Percentiles rank a stretch among this genome's conserved stretches.
phyloP scores from a whole-genome alignment of 768 basidiomycete species.

The Coprinopsis sp. region DNA sequence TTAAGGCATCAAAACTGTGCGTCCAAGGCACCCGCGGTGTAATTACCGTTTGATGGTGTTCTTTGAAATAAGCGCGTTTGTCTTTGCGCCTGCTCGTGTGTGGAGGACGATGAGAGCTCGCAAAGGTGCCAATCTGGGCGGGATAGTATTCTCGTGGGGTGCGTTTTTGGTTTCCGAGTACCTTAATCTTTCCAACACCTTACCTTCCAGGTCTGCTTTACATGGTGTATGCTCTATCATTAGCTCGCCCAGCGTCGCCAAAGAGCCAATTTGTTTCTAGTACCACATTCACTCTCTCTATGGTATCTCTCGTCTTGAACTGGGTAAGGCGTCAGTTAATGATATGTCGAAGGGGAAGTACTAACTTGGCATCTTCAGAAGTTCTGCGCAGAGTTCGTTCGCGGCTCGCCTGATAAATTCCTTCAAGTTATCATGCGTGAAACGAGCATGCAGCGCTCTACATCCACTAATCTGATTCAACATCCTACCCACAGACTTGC shows the following conservation, averaged over 20 bases:
- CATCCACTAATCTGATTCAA: not conserved
- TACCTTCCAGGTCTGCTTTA: not conserved
- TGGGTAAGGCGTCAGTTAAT: too few species aligned
- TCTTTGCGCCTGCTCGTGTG: not conserved
- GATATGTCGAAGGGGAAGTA: too few species aligned
- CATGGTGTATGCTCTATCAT: not conserved
- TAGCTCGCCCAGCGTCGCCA: not conserved
- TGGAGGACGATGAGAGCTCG: not conserved
- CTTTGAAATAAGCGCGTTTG: not conserved
- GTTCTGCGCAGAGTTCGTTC: too few species aligned
- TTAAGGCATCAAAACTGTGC: not conserved
- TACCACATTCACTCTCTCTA: not conserved
- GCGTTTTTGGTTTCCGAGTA: not conserved
- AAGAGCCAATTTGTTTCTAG: not conserved
- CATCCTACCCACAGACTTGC: not conserved
- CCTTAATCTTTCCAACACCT: not conserved
- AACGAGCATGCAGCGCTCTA: too few species aligned
- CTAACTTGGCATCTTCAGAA: too few species aligned
- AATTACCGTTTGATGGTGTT: not conserved
- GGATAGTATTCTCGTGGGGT: not conserved
- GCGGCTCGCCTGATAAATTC: too few species aligned
- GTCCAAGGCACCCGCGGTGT: not conserved
- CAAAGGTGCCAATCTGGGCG: not conserved
- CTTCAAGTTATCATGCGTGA: too few species aligned
- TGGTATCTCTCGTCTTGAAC: not conserved